phyloP scores from a whole-genome alignment of 352 stramenopile species.

The Pseudoperonospora humuli region DNA sequence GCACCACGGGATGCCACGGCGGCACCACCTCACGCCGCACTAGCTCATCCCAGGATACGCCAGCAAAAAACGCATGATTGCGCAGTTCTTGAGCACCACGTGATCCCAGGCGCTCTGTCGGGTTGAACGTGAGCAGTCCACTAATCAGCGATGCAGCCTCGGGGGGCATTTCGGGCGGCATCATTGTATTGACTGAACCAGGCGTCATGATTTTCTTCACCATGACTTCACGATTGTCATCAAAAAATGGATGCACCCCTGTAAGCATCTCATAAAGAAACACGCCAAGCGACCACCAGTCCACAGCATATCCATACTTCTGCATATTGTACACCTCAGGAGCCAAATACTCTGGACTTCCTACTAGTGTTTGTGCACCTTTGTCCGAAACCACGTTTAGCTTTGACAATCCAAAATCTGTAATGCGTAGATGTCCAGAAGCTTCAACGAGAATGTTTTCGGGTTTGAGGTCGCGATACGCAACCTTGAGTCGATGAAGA shows the following conservation, averaged over 20 bases:
- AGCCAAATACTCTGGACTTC: conserved; percentile 87
- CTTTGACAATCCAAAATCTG: conserved; percentile 92
- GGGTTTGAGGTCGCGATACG: conserved; percentile 96
- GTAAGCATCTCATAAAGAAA: conserved; percentile 90
- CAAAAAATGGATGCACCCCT: conserved; percentile 81
- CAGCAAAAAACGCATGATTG: conserved; percentile 79
- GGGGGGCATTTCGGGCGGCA: conserved; percentile 60
- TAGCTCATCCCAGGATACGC: conserved; percentile 77
- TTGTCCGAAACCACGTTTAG: conserved; percentile 66
- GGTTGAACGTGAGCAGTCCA: conserved; percentile 71
- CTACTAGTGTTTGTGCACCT: conserved; percentile 60
- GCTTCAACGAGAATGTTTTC: conserved; percentile 91
- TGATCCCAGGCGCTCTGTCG: conserved; percentile 52
- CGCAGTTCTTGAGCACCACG: conserved; percentile 61
- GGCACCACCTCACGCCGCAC: conserved; percentile 44
- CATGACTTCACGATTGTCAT: conserved; percentile 78
- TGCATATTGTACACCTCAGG: conserved; percentile 75
- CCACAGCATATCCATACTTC: conserved; percentile 79
- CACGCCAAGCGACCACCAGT: conserved; percentile 90
- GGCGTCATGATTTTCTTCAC: conserved; percentile 85
- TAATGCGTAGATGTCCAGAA: conserved; percentile 93
- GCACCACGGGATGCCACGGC: conserved; percentile 56
- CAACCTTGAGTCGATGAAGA: conserved; percentile 91
- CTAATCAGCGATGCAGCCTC: conserved; percentile 65
- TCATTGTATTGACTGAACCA: conserved; percentile 42